Base-by-base conservation (phyloP, 2,329 filamentous ascomycete species). In the Ilyonectria mors-panacis region DNA sequence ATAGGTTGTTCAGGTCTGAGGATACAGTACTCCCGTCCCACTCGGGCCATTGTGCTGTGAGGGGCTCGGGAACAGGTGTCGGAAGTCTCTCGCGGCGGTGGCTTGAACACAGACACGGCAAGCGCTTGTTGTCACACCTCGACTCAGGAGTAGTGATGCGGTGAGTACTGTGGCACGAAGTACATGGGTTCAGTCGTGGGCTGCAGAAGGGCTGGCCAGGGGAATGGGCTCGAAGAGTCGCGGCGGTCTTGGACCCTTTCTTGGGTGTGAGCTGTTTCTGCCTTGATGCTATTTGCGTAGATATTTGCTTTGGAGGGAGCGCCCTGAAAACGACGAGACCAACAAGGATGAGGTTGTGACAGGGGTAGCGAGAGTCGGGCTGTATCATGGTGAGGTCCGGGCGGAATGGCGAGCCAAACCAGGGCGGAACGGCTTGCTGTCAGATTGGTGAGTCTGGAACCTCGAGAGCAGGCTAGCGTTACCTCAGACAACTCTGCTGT, bases 331-430 rank as follows among this genome's bases (percentile, higher is more conserved):
- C 4, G 30, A 50, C 23, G 19, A 45, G 33, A 39, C 33, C n/a
- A 50, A 45, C 58, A 45, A 60, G 28, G 44, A 33, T 45, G 17
- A 37, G 37, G 28, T 17, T 26, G 57, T 26, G 30, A 35, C 51
- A 55, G 53, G 63, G 51, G 57, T 54, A 33, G 21, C 37, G 37
- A 37, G 44, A 60, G 30, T 50, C 51, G 57, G 63, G 44, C 39
- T 50, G 53, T 28, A 56, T 56, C 57, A 55, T 44, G 33, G 28
- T 19, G n/a, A 61, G 45, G 51, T 12, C 63, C 57, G 63, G 63
- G 63, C 63, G 57, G 63, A 65, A 60, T 65, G 50, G 42, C 35
- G 26, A 23, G 26, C 23, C 39, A 42, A 42, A n/a, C 26, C 26
- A 21, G 45, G 17, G 6, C 23, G 21, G 37, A 26, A 57, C 54